Evolutionary conservation across 805 yeast species (phyloP).

Genomic region (Zygosaccharomyces gambellarensis): DNA sequence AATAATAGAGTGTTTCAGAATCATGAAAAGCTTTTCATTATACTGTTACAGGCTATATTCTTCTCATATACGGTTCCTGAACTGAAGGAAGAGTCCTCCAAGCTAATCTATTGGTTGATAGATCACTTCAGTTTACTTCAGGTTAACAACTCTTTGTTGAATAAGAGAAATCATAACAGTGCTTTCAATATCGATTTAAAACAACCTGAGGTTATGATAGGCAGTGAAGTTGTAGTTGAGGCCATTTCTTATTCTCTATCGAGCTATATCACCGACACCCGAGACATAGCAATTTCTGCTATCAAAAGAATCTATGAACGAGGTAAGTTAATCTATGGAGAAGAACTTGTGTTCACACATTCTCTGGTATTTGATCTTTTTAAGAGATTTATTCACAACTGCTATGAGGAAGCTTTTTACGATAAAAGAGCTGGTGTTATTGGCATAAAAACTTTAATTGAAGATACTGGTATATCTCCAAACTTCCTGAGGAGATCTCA

Average conservation of each 20-base stretch:
- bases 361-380: slow-evolving; percentile 74
- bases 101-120: slow-evolving; percentile 58
- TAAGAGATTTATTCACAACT: slow-evolving; percentile 80
- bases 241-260: slow-evolving; percentile 79
- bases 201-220: slow-evolving; percentile 68
- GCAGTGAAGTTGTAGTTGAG: slow-evolving; percentile 63
- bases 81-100: slow-evolving; percentile 59
- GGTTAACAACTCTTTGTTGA: slow-evolving; percentile 66
- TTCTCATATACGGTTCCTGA: slow-evolving; percentile 73
- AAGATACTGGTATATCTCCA: slow-evolving; percentile 61
- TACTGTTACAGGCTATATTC: slow-evolving; percentile 65
- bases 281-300: slow-evolving; percentile 65
- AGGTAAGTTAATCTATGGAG: slow-evolving; percentile 64
- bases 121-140: slow-evolving; percentile 77
- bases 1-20: slow-evolving; percentile 48
- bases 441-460: slow-evolving; percentile 71
- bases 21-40: slow-evolving; percentile 61
- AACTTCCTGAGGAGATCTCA: slow-evolving; percentile 74
- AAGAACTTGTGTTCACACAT: slow-evolving; percentile 60
- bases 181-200: slow-evolving; percentile 71
- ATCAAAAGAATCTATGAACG: slow-evolving; percentile 58
- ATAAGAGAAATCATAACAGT: slow-evolving; percentile 60
- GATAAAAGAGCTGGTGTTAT: slow-evolving; percentile 83
- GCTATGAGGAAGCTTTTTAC: slow-evolving; percentile 85
- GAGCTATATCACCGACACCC: slow-evolving; percentile 64